phyloP scores from a whole-genome alignment of 169 alveolate species.

The Neospora caninum region DNA sequence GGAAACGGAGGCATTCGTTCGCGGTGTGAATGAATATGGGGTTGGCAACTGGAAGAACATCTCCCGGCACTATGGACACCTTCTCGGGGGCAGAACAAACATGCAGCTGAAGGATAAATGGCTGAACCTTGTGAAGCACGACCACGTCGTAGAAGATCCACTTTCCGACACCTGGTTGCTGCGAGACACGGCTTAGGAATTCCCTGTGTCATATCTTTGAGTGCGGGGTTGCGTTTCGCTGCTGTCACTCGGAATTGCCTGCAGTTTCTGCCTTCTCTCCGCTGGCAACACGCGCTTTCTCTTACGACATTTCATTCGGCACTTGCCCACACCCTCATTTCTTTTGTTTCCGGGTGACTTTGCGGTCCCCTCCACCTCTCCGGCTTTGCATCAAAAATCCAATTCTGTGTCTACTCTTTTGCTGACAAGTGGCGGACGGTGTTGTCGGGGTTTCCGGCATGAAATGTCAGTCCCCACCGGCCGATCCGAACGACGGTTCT shows the following conservation, averaged over 20 bases:
- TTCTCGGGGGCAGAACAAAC: conserved; percentile 26
- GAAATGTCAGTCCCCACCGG: too few relatives aligned
- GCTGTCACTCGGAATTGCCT: not conserved
- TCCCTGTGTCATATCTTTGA: not conserved
- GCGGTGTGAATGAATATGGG: conserved; percentile 31
- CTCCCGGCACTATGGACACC: not conserved
- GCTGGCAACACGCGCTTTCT: too few relatives aligned
- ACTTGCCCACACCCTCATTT: too few relatives aligned
- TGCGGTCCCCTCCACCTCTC: too few relatives aligned
- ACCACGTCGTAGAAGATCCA: not conserved
- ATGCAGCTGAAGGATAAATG: conserved; percentile 53
- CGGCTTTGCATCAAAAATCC: too few relatives aligned
- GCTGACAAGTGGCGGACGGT: too few relatives aligned
- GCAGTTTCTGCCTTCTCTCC: not conserved
- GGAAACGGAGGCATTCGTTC: conserved; percentile 47
- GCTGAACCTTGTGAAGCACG: conserved; percentile 38
- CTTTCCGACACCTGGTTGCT: not conserved
- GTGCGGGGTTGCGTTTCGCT: not conserved
- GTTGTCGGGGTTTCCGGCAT: too few relatives aligned
- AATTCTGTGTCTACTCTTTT: too few relatives aligned
- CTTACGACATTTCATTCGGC: too few relatives aligned
- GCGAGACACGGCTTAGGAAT: not conserved
- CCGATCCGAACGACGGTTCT: too few relatives aligned
- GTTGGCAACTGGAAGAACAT: conserved; percentile 42
- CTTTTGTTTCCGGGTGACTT: too few relatives aligned